Conservation (phyloP, 1,139 yeast species). For the Yamadazyma conglobata region DNA sequence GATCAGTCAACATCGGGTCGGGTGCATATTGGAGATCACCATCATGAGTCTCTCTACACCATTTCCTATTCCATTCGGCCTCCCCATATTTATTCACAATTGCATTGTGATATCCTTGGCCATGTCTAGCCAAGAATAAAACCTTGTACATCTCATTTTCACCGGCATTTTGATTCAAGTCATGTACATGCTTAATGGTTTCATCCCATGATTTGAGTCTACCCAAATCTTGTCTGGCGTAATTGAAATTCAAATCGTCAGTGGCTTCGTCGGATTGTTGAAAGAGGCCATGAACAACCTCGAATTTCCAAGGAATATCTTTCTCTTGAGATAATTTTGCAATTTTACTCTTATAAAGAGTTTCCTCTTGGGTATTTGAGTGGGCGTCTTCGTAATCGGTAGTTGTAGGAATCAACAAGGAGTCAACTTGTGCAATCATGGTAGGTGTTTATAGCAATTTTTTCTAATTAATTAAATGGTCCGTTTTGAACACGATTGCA, state of each 20-base stretch:
- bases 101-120: conserved; percentile 73
- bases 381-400: conserved; percentile 38
- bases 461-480: too few relatives aligned
- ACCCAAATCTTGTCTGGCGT: conserved; percentile 50
- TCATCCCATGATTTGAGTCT: conserved; percentile 43
- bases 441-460: too few relatives aligned
- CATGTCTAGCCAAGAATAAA: conserved; percentile 68
- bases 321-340: conserved; percentile 5
- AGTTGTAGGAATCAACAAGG: conserved; percentile 32
- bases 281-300: conserved; percentile 51
- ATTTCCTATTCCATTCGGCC: conserved; percentile 55
- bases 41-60: conserved; percentile 53
- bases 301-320: conserved; percentile 39
- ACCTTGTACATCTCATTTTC: conserved; percentile 50
- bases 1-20: conserved; percentile 60
- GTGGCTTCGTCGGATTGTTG: conserved; percentile 47
- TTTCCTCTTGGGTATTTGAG: conserved; percentile 14
- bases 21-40: conserved; percentile 63
- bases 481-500: too few relatives aligned
- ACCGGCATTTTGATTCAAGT: conserved; percentile 35
- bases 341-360: conserved; percentile 8
- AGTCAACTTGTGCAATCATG: too few relatives aligned
- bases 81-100: conserved; percentile 57
- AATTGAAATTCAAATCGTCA: conserved; percentile 49
- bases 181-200: conserved; percentile 29